Percentiles rank a stretch among this genome's conserved stretches.
phyloP scores from a whole-genome alignment of 441 rosid species.

The Isatis lusitanica region DNA sequence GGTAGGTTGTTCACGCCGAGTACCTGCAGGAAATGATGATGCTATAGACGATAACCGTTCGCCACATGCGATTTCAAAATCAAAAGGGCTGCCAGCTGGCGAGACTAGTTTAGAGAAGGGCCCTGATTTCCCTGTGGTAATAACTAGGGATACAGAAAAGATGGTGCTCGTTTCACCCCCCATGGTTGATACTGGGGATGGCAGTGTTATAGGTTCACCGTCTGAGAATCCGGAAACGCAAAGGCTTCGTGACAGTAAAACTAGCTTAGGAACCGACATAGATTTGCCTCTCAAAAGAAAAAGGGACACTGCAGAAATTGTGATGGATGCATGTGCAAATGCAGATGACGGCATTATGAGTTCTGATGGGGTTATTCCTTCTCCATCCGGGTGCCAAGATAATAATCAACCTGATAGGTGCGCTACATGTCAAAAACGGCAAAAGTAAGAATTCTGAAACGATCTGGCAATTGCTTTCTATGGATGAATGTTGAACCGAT shows the following conservation, averaged over 20 bases:
- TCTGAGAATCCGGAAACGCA: slow-evolving; percentile 28
- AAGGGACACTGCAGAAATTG: slow-evolving; percentile 33
- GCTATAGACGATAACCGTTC: slow-evolving; percentile 27
- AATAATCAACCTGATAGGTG: slow-evolving; percentile 28
- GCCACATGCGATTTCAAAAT: slow-evolving; percentile 4
- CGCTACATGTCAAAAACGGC: slow-evolving; percentile 42
- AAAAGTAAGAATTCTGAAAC: slow-evolving; percentile 48
- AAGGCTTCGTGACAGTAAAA: slow-evolving; percentile 31
- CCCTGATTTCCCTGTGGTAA: slow-evolving; percentile 1
- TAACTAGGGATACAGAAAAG: neutral
- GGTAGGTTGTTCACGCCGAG: slow-evolving; percentile 32
- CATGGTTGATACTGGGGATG: slow-evolving; percentile 1
- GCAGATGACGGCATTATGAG: slow-evolving; percentile 25
- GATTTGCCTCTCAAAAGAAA: slow-evolving; percentile 38
- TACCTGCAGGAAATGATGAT: slow-evolving; percentile 31
- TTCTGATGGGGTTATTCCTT: slow-evolving; percentile 26
- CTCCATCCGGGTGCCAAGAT: slow-evolving; percentile 23
- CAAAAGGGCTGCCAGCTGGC: slow-evolving; percentile 4
- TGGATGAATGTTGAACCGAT: slow-evolving; percentile 9
- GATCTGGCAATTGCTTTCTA: slow-evolving; percentile 19
- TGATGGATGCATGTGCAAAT: slow-evolving; percentile 39
- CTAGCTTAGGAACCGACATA: slow-evolving; percentile 30
- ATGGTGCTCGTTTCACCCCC: slow-evolving; percentile 16
- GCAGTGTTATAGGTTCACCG: slow-evolving; percentile 7
- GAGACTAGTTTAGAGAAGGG: slow-evolving; percentile 7